Percentiles rank a stretch among this genome's conserved stretches.
These are phyloP conservation scores for Pestalotiopsis sp. DNA, from an alignment of 2,329 filamentous ascomycete genomes.

Conservation along the genomic window DNA sequence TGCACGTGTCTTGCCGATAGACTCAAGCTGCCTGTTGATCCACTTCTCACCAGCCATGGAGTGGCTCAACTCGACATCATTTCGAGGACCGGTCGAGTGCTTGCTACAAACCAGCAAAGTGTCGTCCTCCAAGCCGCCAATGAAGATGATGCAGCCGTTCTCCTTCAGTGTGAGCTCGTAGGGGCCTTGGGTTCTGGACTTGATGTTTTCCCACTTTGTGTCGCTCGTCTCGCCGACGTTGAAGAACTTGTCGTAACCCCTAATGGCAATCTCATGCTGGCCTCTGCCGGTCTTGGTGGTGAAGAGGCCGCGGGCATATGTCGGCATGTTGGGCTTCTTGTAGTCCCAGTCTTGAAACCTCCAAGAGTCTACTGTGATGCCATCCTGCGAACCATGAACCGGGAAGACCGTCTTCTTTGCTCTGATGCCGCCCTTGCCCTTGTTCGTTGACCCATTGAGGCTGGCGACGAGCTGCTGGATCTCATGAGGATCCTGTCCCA, in stretches of 20 bases:
- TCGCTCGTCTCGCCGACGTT: constrained; percentile 81
- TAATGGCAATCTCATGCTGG: constrained; percentile 75
- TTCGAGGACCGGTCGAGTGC: constrained; percentile 86
- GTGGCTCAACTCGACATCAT: constrained; percentile 75
- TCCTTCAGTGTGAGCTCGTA: constrained; percentile 98
- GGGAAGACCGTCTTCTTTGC: constrained; percentile 81
- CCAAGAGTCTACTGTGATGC: constrained; percentile 84
- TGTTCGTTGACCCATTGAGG: constrained; percentile 60
- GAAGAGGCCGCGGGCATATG: constrained; percentile 91
- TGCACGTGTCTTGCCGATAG: constrained; percentile 75
- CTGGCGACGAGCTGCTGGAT: constrained; percentile 66
- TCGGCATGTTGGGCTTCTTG: constrained; percentile 83
- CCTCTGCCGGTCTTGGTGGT: constrained; percentile 72
- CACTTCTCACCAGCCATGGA: constrained; percentile 81
- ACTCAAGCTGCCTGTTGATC: constrained; percentile 77
- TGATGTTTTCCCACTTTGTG: constrained; percentile 83
- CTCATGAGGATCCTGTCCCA: constrained; percentile 69
- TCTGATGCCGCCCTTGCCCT: constrained; percentile 63
- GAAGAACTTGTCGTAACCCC: constrained; percentile 99
- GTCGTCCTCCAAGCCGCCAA: constrained; percentile 86
- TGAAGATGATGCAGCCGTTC: constrained; percentile 99
- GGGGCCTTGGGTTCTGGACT: constrained; percentile 75
- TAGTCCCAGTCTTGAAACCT: constrained; percentile 95
- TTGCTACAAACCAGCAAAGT: constrained; percentile 97
- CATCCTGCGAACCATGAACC: constrained; percentile 63